phyloP scores from a whole-genome alignment of 2,329 filamentous ascomycete genomes.

The Mycogone perniciosa region DNA sequence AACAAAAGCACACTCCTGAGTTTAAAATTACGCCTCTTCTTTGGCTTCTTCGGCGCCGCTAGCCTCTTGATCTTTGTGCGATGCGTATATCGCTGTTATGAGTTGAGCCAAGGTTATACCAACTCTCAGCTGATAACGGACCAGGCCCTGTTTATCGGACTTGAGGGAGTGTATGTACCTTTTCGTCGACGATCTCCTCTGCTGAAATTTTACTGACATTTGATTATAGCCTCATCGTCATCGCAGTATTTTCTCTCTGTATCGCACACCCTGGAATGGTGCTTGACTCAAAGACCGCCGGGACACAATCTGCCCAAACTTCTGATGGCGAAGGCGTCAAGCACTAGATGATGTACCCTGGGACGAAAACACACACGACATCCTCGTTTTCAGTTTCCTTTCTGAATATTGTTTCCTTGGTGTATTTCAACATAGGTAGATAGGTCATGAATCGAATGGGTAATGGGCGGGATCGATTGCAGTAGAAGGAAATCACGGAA shows the following conservation, averaged over 20 bases:
- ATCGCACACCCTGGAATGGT: slow-evolving; percentile 33
- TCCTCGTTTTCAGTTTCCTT: neutral
- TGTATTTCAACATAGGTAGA: too few relatives aligned
- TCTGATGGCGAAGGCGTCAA: neutral
- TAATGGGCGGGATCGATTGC: too few relatives aligned
- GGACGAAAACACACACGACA: neutral
- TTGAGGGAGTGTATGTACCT: slow-evolving; percentile 42
- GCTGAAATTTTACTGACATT: slow-evolving; percentile 9
- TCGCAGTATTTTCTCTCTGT: slow-evolving; percentile 31
- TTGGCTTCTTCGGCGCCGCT: slow-evolving; percentile 44
- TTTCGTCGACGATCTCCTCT: accelerated
- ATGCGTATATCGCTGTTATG: slow-evolving; percentile 57
- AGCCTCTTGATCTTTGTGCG: slow-evolving; percentile 55
- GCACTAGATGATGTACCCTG: neutral
- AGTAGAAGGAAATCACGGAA: too few relatives aligned
- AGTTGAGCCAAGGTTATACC: slow-evolving; percentile 56
- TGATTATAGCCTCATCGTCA: slow-evolving; percentile 24
- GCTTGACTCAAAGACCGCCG: neutral
- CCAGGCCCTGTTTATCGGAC: slow-evolving; percentile 45
- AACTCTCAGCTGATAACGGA: slow-evolving; percentile 46
- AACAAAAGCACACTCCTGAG: slow-evolving; percentile 15
- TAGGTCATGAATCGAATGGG: too few relatives aligned
- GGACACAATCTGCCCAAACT: neutral
- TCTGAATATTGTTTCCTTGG: neutral
- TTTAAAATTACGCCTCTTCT: slow-evolving; percentile 35